These are phyloP conservation scores for Geosmithia morbida DNA, from an alignment of 2,329 filamentous ascomycete genomes.

Conservation along the genomic window DNA sequence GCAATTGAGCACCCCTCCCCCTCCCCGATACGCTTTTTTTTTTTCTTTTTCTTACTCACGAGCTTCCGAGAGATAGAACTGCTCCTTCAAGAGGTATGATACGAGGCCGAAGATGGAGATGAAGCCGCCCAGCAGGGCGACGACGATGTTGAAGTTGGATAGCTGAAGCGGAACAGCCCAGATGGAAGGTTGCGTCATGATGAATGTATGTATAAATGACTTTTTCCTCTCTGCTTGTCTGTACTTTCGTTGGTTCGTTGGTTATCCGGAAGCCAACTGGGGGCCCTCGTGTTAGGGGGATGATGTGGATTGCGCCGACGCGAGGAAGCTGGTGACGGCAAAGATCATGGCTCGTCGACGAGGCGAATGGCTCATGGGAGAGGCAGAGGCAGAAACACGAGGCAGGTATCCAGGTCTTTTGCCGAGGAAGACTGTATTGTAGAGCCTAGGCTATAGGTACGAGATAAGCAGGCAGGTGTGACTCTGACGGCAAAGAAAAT, in stretches of 20 bases:
- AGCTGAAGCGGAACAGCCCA: slow-evolving; percentile 11
- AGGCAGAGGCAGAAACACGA: neutral
- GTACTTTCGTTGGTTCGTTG: too few relatives aligned
- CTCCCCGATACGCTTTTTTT: neutral
- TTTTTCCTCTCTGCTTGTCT: too few relatives aligned
- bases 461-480: neutral
- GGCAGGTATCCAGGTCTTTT: neutral
- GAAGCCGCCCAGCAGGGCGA: slow-evolving; percentile 71
- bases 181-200: slow-evolving; percentile 5
- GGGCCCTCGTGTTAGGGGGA: neutral
- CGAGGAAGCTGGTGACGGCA: neutral
- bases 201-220: neutral
- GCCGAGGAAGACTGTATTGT: neutral
- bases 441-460: neutral
- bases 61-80: slow-evolving; percentile 82
- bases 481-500: neutral
- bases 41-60: slow-evolving; percentile 31
- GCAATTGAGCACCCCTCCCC: neutral
- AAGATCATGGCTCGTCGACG: neutral
- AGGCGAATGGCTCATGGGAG: neutral
- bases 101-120: slow-evolving; percentile 83
- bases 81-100: slow-evolving; percentile 80
- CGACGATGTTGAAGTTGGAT: slow-evolving; percentile 73
- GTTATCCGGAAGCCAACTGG: too few relatives aligned
- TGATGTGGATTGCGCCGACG: neutral